Evolutionary conservation across 2,329 filamentous ascomycete species (phyloP).

Genomic region (Ophiostoma perfectum): DNA sequence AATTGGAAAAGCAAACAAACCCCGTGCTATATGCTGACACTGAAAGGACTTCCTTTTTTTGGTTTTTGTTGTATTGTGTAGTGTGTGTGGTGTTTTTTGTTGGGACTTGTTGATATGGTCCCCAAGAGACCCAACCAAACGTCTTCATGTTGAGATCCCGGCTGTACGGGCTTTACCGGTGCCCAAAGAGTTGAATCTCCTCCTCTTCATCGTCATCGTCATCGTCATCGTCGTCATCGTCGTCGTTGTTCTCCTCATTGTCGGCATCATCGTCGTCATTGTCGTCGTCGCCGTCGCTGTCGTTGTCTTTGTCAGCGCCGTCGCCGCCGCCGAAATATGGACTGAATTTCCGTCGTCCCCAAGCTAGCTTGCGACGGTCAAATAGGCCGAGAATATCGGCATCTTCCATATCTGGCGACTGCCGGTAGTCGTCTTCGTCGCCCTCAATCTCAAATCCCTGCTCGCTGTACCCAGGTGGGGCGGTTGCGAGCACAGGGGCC

Average conservation of each 20-base stretch:
- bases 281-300: constrained; percentile 39
- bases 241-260: constrained; percentile 41
- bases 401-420: constrained; percentile 31
- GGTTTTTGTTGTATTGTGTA: neutral
- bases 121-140: neutral
- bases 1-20: neutral
- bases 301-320: constrained; percentile 38
- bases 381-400: constrained; percentile 55
- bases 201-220: constrained; percentile 46
- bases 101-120: neutral
- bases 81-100: neutral
- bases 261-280: constrained; percentile 43
- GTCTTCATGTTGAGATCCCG: neutral
- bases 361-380: constrained; percentile 37
- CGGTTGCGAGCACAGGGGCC: constrained; percentile 19
- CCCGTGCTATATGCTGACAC: neutral
- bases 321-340: constrained; percentile 41
- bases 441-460: constrained; percentile 30
- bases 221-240: constrained; percentile 43
- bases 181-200: constrained; percentile 47
- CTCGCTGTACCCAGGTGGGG: constrained; percentile 24
- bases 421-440: constrained; percentile 38
- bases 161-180: constrained; percentile 34
- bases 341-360: constrained; percentile 36
- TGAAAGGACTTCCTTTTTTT: neutral